Percentiles rank a stretch among this genome's conserved stretches.
phyloP scores from a whole-genome alignment of 1,284 basidiomycete species.

The Papiliotrema fonsecae region DNA sequence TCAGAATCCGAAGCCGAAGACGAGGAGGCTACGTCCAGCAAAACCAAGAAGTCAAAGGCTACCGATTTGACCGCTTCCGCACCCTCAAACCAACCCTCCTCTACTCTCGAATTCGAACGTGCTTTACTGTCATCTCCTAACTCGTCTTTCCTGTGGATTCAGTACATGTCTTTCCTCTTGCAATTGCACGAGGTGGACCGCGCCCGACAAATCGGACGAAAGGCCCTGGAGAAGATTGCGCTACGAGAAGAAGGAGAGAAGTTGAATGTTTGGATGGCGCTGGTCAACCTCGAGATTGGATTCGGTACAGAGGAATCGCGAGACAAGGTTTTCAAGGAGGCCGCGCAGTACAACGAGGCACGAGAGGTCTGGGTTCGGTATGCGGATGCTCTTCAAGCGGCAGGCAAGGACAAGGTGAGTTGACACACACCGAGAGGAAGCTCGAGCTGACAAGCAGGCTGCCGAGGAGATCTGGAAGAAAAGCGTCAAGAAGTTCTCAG shows the following conservation, averaged over 20 bases:
- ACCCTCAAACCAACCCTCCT: constrained; percentile 38
- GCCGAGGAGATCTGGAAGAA: constrained; percentile 80
- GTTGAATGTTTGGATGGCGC: constrained; percentile 95
- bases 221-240: constrained; percentile 81
- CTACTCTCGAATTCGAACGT: constrained; percentile 90
- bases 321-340: constrained; percentile 82
- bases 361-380: constrained; percentile 83
- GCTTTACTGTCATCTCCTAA: constrained; percentile 92
- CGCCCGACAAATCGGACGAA: constrained; percentile 78
- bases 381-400: constrained; percentile 76
- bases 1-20: constrained; percentile 22
- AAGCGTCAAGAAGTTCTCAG: constrained; percentile 87
- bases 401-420: constrained; percentile 71
- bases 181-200: constrained; percentile 93
- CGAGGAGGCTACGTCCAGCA: constrained; percentile 17
- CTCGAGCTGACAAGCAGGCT: constrained; percentile 53
- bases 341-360: constrained; percentile 82
- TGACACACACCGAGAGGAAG: background rate
- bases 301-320: constrained; percentile 81
- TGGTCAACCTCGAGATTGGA: constrained; percentile 90
- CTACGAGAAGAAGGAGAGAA: constrained; percentile 97
- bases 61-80: constrained; percentile 48
- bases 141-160: constrained; percentile 97
- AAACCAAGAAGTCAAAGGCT: constrained; percentile 51
- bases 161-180: constrained; percentile 98